phyloP scores from a whole-genome alignment of 192 early-diverging fungal genomes.

The Entomortierella chlamydospora region DNA sequence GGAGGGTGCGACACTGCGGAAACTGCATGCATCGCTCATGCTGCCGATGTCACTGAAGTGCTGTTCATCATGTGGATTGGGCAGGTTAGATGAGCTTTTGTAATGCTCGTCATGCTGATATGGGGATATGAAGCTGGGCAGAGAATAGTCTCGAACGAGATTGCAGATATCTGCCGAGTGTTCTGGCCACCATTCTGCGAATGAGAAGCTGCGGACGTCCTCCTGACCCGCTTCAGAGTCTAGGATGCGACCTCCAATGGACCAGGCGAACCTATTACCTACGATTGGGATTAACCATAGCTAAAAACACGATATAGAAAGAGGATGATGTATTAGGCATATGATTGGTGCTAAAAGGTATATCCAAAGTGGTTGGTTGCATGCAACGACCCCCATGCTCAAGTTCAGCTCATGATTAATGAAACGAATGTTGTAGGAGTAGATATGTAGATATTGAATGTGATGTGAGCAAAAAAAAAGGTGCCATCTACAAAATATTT shows the following conservation, averaged over 20 bases:
- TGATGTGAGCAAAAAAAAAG: too few relatives aligned
- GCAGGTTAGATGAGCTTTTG: neutral
- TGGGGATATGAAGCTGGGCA: slow-evolving; percentile 21
- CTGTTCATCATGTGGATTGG: neutral
- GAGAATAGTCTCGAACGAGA: slow-evolving; percentile 36
- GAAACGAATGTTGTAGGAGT: too few relatives aligned
- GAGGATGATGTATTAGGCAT: neutral
- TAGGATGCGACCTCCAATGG: slow-evolving; percentile 38
- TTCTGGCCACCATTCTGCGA: slow-evolving; percentile 50
- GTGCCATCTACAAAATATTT: too few relatives aligned
- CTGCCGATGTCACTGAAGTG: neutral
- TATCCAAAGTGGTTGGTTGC: too few relatives aligned
- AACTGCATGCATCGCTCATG: neutral
- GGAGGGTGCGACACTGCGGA: neutral
- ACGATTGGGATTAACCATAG: slow-evolving; percentile 41
- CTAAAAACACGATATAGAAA: slow-evolving; percentile 3
- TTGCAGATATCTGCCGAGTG: slow-evolving; percentile 37
- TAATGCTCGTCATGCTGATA: slow-evolving; percentile 1
- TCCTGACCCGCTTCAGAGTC: slow-evolving; percentile 36
- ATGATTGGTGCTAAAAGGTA: neutral
- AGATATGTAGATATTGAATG: too few relatives aligned
- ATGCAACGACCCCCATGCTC: too few relatives aligned
- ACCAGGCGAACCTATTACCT: slow-evolving; percentile 50
- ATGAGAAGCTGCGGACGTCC: slow-evolving; percentile 46
- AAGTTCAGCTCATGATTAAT: too few relatives aligned